phyloP scores from a whole-genome alignment of 2,329 filamentous ascomycete species.

The Nemania sp. region DNA sequence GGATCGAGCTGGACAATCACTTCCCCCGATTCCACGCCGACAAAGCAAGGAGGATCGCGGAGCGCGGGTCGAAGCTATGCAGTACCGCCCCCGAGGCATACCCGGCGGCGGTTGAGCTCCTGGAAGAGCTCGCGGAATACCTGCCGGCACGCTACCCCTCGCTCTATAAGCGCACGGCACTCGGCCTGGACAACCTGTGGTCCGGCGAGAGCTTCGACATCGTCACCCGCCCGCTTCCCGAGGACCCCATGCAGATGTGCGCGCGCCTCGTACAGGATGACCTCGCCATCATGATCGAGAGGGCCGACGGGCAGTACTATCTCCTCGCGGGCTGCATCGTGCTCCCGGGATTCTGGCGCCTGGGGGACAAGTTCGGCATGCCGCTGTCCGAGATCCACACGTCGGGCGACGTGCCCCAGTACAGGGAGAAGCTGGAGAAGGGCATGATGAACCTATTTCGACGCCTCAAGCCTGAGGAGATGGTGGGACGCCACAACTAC shows the following conservation, averaged over 20 bases:
- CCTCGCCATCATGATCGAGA: conserved; percentile 81
- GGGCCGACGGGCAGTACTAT: conserved; percentile 77
- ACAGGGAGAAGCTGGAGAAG: conserved; percentile 42
- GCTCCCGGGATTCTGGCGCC: conserved; percentile 80
- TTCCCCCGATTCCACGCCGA: conserved; percentile 73
- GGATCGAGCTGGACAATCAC: conserved; percentile 85
- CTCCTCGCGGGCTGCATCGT: conserved; percentile 77
- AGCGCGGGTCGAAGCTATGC: conserved; percentile 70
- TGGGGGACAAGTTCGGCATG: conserved; percentile 83
- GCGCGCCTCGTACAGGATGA: conserved; percentile 80
- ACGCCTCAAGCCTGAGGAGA: conserved; percentile 68
- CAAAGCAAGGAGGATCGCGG: conserved; percentile 69
- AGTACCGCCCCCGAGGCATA: conserved; percentile 71
- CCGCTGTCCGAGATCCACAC: conserved; percentile 78
- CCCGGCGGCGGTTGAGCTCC: conserved; percentile 73
- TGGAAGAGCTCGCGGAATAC: conserved; percentile 74
- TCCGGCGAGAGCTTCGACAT: conserved; percentile 76
- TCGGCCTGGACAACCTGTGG: conserved; percentile 71
- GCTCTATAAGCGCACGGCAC: conserved; percentile 66
- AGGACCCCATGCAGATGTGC: conserved; percentile 79
- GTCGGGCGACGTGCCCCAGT: conserved; percentile 65
- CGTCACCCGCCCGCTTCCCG: conserved; percentile 62
- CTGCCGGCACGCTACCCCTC: conserved; percentile 75
- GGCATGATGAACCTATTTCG: conserved; percentile 66
- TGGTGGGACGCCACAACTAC: conserved; percentile 75